Base-by-base conservation (phyloP, 495 filamentous ascomycete genomes). In the Antarctomyces pellizariae region DNA sequence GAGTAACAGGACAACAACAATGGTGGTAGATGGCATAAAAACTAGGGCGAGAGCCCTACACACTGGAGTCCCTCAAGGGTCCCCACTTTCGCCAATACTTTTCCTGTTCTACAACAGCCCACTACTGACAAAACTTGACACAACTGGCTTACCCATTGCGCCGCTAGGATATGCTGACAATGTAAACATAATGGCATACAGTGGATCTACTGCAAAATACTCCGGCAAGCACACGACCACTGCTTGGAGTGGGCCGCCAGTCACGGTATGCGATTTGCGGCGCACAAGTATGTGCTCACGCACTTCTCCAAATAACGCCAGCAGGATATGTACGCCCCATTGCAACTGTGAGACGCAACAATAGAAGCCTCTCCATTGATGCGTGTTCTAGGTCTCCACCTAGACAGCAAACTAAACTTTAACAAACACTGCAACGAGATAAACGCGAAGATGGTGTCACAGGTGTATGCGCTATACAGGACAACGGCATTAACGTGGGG, bases 91-190 rank as follows among this genome's bases (percentile, higher is more conserved):
- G 11, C 37, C 37, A 7, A 40, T 42, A 20, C 39, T 42, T 11
- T 42, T 20, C 27, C 29, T 40, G 5, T 36, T 42, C 28, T 42
- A 33, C 24, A 39, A 39, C 15, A 22, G 28, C 7, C 37, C 33
- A 11, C 28, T 42, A 12, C 12, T 41, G 2, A 24, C 32, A 13
- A 9, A 4, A 7, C 36, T 28, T 21, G 20, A 33, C 6, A 14
- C 18, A 13, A 11, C 6, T 5, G 5, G 8, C 15, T 9, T 20
- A 19, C 1, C 13, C 1, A 14, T 15, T 3, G 1, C 11, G 14
- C 25, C 33, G 10, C 13, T 28, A 7, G 35, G 22, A 2, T 31
- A 16, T 17, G 18, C 20, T n/a, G 35, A 30, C 17, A 30, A 36
- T 22, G 16, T 31, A 16, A 24, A 13, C 18, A 36, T 37, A 5